A percentile compares a stretch with the other conserved stretches of the same genome.
phyloP scores from a whole-genome alignment of 2,329 filamentous ascomycete species.

The Geosmithia morbida region DNA sequence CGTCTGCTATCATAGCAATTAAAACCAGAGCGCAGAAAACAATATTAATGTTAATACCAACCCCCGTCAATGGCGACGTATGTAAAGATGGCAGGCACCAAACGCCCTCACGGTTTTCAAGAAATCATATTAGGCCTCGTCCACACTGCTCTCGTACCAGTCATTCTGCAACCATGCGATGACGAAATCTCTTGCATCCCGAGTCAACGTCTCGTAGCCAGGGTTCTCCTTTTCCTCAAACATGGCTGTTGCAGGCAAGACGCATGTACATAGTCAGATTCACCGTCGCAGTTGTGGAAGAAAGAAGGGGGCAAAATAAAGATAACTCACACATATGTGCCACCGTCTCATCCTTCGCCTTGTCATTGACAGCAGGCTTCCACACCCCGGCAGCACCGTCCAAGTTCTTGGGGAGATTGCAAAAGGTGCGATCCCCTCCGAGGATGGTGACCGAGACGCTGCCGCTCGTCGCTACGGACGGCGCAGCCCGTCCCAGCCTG shows the following conservation, averaged over 20 bases:
- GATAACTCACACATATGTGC: conserved; percentile 57
- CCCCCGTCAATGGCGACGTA: neutral
- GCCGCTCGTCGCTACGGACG: conserved; percentile 29
- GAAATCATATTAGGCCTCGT: conserved; percentile 4
- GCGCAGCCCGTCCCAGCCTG: conserved; percentile 56
- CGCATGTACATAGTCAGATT: conserved; percentile 2
- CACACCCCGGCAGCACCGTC: conserved; percentile 40
- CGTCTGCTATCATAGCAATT: neutral
- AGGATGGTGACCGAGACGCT: conserved; percentile 40
- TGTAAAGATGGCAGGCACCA: neutral
- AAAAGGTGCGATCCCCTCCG: conserved; percentile 71
- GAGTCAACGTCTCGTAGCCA: conserved; percentile 53
- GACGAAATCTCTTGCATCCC: conserved; percentile 50
- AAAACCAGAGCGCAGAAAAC: neutral
- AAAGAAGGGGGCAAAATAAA: neutral
- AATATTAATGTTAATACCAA: neutral
- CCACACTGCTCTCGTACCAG: conserved; percentile 48
- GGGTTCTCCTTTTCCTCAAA: conserved; percentile 61
- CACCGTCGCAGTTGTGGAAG: neutral
- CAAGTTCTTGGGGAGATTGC: conserved; percentile 54
- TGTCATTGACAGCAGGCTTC: conserved; percentile 63
- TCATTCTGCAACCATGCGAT: conserved; percentile 48
- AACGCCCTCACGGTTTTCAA: neutral
- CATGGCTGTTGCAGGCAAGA: conserved; percentile 36
- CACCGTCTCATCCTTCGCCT: conserved; percentile 59